Evolutionary conservation across 495 filamentous ascomycete genomes (phyloP).

Genomic region (Podospora fimiseda): DNA sequence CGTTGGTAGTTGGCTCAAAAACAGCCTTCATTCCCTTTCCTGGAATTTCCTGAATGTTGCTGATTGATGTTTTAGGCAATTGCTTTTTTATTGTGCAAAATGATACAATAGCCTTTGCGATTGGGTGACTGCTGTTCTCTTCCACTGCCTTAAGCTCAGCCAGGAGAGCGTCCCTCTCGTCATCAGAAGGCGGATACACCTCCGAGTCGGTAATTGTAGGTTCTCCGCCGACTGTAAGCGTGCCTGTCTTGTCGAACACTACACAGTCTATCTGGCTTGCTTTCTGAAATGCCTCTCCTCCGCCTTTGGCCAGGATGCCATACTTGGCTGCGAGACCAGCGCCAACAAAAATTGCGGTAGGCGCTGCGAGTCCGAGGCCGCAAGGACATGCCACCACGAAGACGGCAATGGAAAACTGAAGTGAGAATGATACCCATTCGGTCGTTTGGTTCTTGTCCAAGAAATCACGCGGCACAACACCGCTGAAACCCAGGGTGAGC

Average conservation of each 20-base stretch:
- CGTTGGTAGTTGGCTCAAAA: slow-evolving; percentile 42
- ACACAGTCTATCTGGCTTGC: slow-evolving; percentile 79
- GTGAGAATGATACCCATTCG: slow-evolving; percentile 79
- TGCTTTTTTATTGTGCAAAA: slow-evolving; percentile 48
- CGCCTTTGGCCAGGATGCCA: slow-evolving; percentile 91
- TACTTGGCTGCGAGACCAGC: slow-evolving; percentile 79
- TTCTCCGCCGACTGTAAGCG: slow-evolving; percentile 78
- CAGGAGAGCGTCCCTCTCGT: slow-evolving; percentile 22
- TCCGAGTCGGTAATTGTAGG: slow-evolving; percentile 70
- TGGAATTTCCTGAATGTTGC: slow-evolving; percentile 63
- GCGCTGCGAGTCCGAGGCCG: slow-evolving; percentile 84
- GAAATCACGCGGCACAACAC: slow-evolving; percentile 58
- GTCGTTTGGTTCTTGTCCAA: slow-evolving; percentile 55
- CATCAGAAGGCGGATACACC: slow-evolving; percentile 26
- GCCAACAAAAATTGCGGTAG: slow-evolving; percentile 89
- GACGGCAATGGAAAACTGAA: slow-evolving; percentile 90
- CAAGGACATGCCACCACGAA: slow-evolving; percentile 96
- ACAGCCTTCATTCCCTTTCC: slow-evolving; percentile 75
- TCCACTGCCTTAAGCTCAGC: slow-evolving; percentile 62
- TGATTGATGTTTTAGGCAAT: slow-evolving; percentile 24
- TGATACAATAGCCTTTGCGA: slow-evolving; percentile 71
- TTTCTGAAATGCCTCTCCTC: slow-evolving; percentile 92
- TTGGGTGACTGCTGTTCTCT: slow-evolving; percentile 77
- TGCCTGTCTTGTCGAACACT: slow-evolving; percentile 96
- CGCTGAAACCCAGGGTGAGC: slow-evolving; percentile 68